phyloP scores from a whole-genome alignment of 1,284 basidiomycete species.

The Baeospora myosura region DNA sequence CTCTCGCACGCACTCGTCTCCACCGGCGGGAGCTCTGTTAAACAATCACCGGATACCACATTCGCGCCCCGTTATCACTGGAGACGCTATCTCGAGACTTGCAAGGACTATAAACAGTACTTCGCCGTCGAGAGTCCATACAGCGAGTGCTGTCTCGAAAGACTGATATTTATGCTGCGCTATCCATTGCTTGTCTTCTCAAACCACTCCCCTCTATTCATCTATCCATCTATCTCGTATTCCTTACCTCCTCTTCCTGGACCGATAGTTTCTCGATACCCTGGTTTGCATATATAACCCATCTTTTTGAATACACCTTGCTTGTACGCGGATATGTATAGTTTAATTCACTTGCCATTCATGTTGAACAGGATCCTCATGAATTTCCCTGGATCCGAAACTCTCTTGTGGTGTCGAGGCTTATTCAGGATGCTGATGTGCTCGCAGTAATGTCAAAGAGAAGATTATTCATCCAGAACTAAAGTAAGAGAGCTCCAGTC shows the following conservation, averaged over 20 bases:
- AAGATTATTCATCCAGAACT: constrained; percentile 48
- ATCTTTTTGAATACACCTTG: neutral
- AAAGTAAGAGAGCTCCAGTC: constrained; percentile 89
- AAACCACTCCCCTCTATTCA: neutral
- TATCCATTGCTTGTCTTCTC: neutral
- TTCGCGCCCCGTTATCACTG: constrained; percentile 60
- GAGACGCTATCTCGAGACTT: constrained; percentile 56
- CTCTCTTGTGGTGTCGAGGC: neutral
- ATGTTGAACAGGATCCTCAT: neutral
- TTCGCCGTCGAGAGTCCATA: neutral
- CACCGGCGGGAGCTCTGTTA: constrained; percentile 41
- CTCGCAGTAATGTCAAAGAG: too few relatives aligned
- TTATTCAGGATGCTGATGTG: neutral
- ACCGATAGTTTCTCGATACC: neutral
- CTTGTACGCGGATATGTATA: neutral
- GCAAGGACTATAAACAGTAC: constrained; percentile 40
- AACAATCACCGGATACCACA: constrained; percentile 34
- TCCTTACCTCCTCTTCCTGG: too few relatives aligned
- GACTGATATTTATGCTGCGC: neutral
- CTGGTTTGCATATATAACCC: constrained; percentile 1
- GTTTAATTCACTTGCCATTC: neutral
- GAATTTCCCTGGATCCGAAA: constrained; percentile 8
- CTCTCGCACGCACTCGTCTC: constrained; percentile 56
- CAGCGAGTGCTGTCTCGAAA: neutral
- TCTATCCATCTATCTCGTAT: neutral